Evolutionary conservation across 1,284 basidiomycete species (phyloP).

Genomic region (Caloboletus firmus): DNA sequence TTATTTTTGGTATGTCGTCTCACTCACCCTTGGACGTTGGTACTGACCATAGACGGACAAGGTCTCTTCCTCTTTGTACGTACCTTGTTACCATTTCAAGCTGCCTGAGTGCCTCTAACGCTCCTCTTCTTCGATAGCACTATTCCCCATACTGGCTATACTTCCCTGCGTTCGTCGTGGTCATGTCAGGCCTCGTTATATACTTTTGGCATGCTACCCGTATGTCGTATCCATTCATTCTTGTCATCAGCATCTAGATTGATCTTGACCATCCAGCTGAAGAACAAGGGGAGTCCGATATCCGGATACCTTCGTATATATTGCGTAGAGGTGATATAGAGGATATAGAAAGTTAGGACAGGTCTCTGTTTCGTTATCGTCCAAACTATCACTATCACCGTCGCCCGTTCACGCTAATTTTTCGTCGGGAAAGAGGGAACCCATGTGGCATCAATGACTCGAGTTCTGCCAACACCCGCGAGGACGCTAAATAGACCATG

Average conservation of each 20-base stretch:
- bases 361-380: not conserved
- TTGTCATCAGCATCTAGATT: not conserved
- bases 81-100: slow-evolving; percentile 1
- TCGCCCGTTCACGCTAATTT: too few relatives aligned
- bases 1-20: slow-evolving; percentile 65
- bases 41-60: slow-evolving; percentile 25
- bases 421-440: too few relatives aligned
- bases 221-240: slow-evolving; percentile 40
- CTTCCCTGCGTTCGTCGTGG: slow-evolving; percentile 70
- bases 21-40: not conserved
- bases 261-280: slow-evolving; percentile 21
- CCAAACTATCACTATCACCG: too few relatives aligned
- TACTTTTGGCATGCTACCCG: slow-evolving; percentile 83
- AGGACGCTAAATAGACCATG: too few relatives aligned
- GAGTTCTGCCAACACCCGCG: too few relatives aligned
- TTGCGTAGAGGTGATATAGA: slow-evolving; percentile 6
- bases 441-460: too few relatives aligned
- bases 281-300: slow-evolving; percentile 29
- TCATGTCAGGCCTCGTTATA: slow-evolving; percentile 66
- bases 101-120: not conserved
- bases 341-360: slow-evolving; percentile 16
- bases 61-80: slow-evolving; percentile 68
- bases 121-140: slow-evolving; percentile 46
- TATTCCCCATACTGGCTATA: slow-evolving; percentile 82
- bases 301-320: slow-evolving; percentile 27